A percentile compares a stretch with the other conserved stretches of the same genome.
Conservation (phyloP, 257 asterid species). For the Paraleonurus japonicus region DNA sequence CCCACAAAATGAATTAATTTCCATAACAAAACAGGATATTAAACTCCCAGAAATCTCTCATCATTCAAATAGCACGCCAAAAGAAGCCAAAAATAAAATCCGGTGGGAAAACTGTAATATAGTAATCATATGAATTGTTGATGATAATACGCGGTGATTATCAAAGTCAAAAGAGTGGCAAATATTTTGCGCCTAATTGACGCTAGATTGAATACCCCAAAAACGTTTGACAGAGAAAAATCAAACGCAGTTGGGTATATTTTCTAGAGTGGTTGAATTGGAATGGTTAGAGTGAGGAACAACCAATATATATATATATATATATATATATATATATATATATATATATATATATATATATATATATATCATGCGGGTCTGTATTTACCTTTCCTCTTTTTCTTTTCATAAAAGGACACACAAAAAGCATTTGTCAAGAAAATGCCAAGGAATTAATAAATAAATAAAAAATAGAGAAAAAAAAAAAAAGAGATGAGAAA, state of each 20-base stretch:
- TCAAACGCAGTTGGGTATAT: constrained; percentile 47
- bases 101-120: constrained; percentile 6
- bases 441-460: too few relatives aligned
- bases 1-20: not conserved
- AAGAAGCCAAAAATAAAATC: constrained; percentile 23
- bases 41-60: constrained; percentile 21
- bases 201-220: constrained; percentile 35
- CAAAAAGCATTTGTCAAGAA: too few relatives aligned
- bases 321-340: too few relatives aligned
- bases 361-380: too few relatives aligned
- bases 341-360: too few relatives aligned
- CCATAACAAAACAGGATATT: constrained; percentile 25
- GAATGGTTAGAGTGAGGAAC: constrained; percentile 5
- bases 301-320: not conserved
- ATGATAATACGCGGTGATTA: not conserved
- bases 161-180: constrained; percentile 37
- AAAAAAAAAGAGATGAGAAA: too few relatives aligned
- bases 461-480: too few relatives aligned
- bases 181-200: constrained; percentile 6
- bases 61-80: constrained; percentile 11
- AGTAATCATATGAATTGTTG: constrained; percentile 5
- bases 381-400: too few relatives aligned
- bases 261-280: constrained; percentile 26
- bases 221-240: constrained; percentile 54
- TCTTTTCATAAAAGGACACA: too few relatives aligned